Conservation (phyloP, 176 grass and related monocot genomes). For the Tillandsia leiboldiana region DNA sequence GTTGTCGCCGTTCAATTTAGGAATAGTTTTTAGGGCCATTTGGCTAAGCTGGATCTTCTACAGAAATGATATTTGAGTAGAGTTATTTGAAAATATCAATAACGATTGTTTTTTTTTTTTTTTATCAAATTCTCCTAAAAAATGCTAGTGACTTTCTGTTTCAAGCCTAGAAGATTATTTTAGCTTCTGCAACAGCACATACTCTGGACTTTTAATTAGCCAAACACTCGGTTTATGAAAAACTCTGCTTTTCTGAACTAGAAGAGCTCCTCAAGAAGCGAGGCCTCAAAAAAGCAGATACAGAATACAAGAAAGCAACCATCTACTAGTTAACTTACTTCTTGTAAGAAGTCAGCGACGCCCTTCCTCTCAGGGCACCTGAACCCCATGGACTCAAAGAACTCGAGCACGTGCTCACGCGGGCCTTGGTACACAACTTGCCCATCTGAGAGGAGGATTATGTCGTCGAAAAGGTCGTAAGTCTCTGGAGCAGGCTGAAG, state of each 20-base stretch:
- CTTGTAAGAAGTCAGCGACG: slow-evolving; percentile 59
- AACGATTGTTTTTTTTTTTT: not conserved
- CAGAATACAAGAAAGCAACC: too few species aligned
- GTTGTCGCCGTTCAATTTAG: too few species aligned
- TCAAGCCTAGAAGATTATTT: too few species aligned
- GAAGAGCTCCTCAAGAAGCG: not conserved
- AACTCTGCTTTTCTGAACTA: not conserved
- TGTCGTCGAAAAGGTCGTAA: slow-evolving; percentile 51
- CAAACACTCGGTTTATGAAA: not conserved
- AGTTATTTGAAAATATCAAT: not conserved
- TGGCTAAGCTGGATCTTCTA: too few species aligned
- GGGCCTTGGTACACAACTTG: slow-evolving; percentile 64
- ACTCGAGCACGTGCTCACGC: slow-evolving; percentile 47
- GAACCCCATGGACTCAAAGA: slow-evolving; percentile 55
- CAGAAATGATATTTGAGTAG: not conserved
- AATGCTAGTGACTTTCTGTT: too few species aligned
- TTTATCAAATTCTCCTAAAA: not conserved
- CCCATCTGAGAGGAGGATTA: slow-evolving; percentile 55
- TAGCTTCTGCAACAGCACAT: too few species aligned
- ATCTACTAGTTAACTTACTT: slow-evolving; percentile 19
- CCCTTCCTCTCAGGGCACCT: slow-evolving; percentile 55
- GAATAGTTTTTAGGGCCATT: too few species aligned
- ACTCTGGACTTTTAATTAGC: not conserved
- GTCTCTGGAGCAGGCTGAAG: slow-evolving; percentile 59
- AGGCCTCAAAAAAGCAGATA: too few species aligned